These are phyloP conservation scores for Trichoderma endophyticum DNA, from an alignment of 2,329 filamentous ascomycete genomes.

Conservation along the genomic window DNA sequence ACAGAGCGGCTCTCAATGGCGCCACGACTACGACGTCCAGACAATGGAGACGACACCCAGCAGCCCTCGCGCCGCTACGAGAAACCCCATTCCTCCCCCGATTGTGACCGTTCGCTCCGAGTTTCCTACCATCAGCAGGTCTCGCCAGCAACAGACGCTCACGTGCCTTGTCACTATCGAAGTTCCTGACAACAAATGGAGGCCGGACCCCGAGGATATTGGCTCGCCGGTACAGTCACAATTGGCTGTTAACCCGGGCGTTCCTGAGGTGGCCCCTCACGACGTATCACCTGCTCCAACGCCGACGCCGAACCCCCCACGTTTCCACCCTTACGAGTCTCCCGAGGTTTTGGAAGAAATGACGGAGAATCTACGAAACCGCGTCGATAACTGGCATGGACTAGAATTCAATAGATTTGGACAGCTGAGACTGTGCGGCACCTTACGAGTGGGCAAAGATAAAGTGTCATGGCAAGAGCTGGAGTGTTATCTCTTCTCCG, in stretches of 20 bases:
- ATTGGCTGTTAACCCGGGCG: conserved; percentile 31
- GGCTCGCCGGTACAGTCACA: conserved; percentile 45
- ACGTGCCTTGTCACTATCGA: conserved; percentile 94
- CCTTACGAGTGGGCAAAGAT: conserved; percentile 91
- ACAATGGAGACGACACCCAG: conserved; percentile 86
- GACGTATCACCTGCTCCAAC: conserved; percentile 60
- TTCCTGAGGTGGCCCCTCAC: conserved; percentile 53
- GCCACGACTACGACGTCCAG: conserved; percentile 93
- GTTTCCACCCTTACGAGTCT: conserved; percentile 70
- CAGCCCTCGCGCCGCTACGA: conserved; percentile 67
- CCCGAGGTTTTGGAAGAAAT: conserved; percentile 76
- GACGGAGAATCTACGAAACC: conserved; percentile 75
- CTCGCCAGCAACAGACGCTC: conserved; percentile 88
- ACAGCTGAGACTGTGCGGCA: conserved; percentile 84
- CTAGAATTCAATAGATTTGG: conserved; percentile 91
- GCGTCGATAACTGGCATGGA: conserved; percentile 99
- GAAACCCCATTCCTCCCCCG: conserved; percentile 86
- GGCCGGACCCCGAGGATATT: conserved; percentile 77
- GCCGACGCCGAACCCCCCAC: conserved; percentile 54
- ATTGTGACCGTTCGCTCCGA: conserved; percentile 94
- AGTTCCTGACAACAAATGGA: conserved; percentile 89
- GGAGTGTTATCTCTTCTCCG: conserved; percentile 93
- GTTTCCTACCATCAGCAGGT: conserved; percentile 89
- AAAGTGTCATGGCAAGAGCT: conserved; percentile 95
- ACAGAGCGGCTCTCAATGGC: conserved; percentile 65